phyloP scores from a whole-genome alignment of 164 flowering plant species.

The Liquidambar formosana region DNA sequence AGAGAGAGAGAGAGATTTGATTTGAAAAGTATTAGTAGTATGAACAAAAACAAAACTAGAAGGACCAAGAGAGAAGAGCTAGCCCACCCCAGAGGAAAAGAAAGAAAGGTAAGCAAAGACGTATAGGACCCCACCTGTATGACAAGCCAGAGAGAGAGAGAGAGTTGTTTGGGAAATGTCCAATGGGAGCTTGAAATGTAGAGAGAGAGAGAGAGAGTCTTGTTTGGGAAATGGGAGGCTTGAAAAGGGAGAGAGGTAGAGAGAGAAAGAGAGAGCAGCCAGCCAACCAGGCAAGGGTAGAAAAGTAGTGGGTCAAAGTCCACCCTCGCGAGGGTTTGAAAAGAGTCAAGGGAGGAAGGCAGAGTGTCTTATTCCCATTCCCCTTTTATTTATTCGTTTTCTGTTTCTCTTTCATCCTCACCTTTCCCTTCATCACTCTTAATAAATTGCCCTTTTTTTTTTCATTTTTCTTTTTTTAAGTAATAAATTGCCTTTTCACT shows the following conservation, averaged over 20 bases:
- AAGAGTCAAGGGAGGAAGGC: slow-evolving; percentile 37
- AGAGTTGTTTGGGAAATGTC: background rate
- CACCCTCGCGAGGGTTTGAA: slow-evolving; percentile 22
- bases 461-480: too few relatives aligned
- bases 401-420: background rate
- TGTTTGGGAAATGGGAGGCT: slow-evolving; percentile 3
- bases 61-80: too few relatives aligned
- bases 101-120: too few relatives aligned
- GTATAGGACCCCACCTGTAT: too few relatives aligned
- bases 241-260: slow-evolving; percentile 15
- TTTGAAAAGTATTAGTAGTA: slow-evolving; percentile 11
- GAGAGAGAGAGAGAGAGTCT: slow-evolving; percentile 7
- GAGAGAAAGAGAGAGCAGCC: slow-evolving; percentile 12
- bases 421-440: too few relatives aligned
- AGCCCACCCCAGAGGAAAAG: too few relatives aligned
- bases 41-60: too few relatives aligned
- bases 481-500: too few relatives aligned
- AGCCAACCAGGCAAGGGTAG: slow-evolving; percentile 20
- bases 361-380: slow-evolving; percentile 15
- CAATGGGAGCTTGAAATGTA: slow-evolving; percentile 12
- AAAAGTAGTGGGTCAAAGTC: slow-evolving; percentile 46
- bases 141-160: background rate
- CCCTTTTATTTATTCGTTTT: background rate
- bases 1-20: slow-evolving; percentile 10
- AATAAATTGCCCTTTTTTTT: too few relatives aligned